Base-by-base conservation (phyloP, 208 protist species). In the Leishmania mexicana region DNA sequence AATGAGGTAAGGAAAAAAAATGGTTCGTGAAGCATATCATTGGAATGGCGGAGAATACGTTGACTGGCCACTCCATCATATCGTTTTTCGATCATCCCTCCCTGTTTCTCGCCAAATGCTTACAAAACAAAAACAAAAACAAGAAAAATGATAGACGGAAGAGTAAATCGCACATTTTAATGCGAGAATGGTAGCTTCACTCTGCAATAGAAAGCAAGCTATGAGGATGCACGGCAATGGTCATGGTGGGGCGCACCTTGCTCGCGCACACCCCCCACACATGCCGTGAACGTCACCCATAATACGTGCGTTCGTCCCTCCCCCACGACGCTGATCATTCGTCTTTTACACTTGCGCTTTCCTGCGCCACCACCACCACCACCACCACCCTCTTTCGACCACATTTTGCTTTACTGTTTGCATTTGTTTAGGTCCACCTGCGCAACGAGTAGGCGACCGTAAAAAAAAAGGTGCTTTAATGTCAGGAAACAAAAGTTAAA, bases 361-460 rank as follows among this genome's bases (percentile, higher is more conserved):
- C 24, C 49, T 21, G 7, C 28, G 10, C 38, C 17, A 4, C 15
- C 15, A 40, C 0, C 6, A 67, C 62, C 6, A 67, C 62, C 24
- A 7, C 31, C 24, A 35, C 31, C 31, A 31, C n/a, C 62, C 57
- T 49, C 35, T 31, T 71, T 19, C 65, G 6, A 17, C 35, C 49
- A 54, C 51, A 24, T 62, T 62, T 31, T 13, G 5, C 57, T 31
- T 62, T 40, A 62, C 57, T 31, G 42, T 11, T 17, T n/a, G 65
- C 65, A 2, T 17, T 13, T 21, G 38, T 73, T 40, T 40, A 17
- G 65, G 38, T 45, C 47, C 71, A 51, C 47, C 45, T 75, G 40
- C 6, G 45, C 71, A 75, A 75, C 71, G 71, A 75, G 45, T 75
- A 45, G 45, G 40, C 64, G 40, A 67, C 35, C 67, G 78, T 13